Evolutionary conservation across 306 rosid genomes (phyloP).

Genomic region (Acacia melanoxylon): DNA sequence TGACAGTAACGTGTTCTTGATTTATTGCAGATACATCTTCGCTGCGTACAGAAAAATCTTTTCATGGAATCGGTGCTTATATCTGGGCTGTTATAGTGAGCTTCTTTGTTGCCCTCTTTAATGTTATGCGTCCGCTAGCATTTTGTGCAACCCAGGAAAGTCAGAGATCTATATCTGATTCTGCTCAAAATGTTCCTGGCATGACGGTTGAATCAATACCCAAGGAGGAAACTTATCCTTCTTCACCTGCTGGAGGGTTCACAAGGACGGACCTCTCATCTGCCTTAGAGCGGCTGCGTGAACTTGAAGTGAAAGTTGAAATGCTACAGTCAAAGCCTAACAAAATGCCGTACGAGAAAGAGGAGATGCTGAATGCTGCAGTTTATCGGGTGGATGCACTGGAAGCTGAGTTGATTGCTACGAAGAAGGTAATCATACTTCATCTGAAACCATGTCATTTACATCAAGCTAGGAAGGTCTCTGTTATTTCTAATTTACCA

Average conservation of each 20-base stretch:
- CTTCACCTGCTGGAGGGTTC: slow-evolving; percentile 53
- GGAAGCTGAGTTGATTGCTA: slow-evolving; percentile 86
- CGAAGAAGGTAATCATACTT: slow-evolving; percentile 53
- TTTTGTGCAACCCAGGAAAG: slow-evolving; percentile 35
- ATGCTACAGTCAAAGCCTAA: slow-evolving; percentile 66
- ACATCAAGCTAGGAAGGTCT: background rate
- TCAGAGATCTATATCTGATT: slow-evolving; percentile 27
- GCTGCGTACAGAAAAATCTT: slow-evolving; percentile 27
- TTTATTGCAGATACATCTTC: slow-evolving; percentile 51
- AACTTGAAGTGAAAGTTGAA: slow-evolving; percentile 72
- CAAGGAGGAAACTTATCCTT: slow-evolving; percentile 52
- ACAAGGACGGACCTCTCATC: slow-evolving; percentile 48
- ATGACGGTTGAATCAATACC: slow-evolving; percentile 31
- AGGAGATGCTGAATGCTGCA: slow-evolving; percentile 83
- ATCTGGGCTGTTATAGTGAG: slow-evolving; percentile 54
- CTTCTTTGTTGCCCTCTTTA: slow-evolving; percentile 50
- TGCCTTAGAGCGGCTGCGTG: slow-evolving; percentile 59
- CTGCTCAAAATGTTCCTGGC: slow-evolving; percentile 35
- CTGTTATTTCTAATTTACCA: background rate
- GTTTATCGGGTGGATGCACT: slow-evolving; percentile 85
- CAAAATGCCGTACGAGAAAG: slow-evolving; percentile 85
- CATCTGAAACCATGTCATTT: background rate
- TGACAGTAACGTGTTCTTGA: slow-evolving; percentile 21
- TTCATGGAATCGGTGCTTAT: slow-evolving; percentile 36
- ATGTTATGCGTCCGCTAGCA: slow-evolving; percentile 41